Base-by-base conservation (phyloP, 331 rosid genomes). In the Phaseolus coccineus region DNA sequence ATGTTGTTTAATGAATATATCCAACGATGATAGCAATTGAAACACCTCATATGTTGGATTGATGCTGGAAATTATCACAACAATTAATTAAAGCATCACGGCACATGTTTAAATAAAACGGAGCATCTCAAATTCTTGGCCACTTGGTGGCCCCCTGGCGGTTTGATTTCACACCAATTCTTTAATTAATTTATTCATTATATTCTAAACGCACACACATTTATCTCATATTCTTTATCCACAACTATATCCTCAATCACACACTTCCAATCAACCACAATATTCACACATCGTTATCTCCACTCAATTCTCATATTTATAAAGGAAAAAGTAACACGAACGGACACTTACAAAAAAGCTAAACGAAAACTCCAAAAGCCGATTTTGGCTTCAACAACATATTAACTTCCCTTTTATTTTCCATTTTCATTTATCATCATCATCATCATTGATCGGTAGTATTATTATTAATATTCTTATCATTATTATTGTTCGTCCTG, bases 41-140 rank as follows among this genome's bases (percentile, higher is more conserved):
- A 51, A 48, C 81, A 76, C 66, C 77, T 58, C 25, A 61, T n/a
- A 76, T 47, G 72, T 61, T 69, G 73, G 73, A 28, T 30, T 67
- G 24, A 33, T 77, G 79, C 68, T 77, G 76, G 71, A 71, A 82
- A 71, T 55, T 39, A 64, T 78, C 44, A 57, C 44, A 73, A 46
- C 86, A 78, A 78, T 15, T 78, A 73, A 73, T 73, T 67, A 73
- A 83, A 56, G 73, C 68, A 30, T 19, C 83, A 78, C 55, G 52
- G 31, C 62, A 79, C 76, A 67, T 68, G 81, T 83, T 74, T 53
- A 28, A 78, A 78, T 67, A 74, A 79, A 69, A 78, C 73, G 33
- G 5, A 76, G 70, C 80, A 73, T 66, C 48, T 55, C 80, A 65
- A 47, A 66, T 42, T 50, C 62, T 71, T 77, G 30, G 44, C 58